Percentiles rank a stretch among this genome's conserved stretches.
These are phyloP conservation scores for Gamsiella multidivaricata DNA, from an alignment of 192 early-diverging fungal genomes.

Conservation along the genomic window DNA sequence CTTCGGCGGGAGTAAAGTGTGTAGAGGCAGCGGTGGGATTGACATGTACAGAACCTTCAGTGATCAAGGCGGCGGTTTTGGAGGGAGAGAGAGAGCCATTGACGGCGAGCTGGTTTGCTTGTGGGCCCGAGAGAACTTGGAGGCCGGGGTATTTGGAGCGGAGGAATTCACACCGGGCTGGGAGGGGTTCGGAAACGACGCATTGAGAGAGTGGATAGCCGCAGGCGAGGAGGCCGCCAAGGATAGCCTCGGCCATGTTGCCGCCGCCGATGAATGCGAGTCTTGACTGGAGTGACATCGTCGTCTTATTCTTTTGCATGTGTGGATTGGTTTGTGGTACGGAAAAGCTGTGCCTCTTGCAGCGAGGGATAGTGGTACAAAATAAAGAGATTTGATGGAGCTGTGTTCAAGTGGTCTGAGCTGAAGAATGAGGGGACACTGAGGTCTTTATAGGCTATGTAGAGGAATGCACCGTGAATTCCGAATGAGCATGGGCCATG, in stretches of 20 bases:
- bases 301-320: not conserved
- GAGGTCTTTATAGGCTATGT: not conserved
- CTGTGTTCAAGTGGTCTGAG: too few relatives aligned
- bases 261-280: constrained; percentile 90
- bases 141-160: constrained; percentile 69
- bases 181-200: constrained; percentile 85
- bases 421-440: not conserved
- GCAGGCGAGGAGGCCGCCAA: constrained; percentile 84
- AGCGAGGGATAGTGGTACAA: too few relatives aligned
- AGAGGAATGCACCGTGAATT: constrained; percentile 1
- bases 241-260: constrained; percentile 95
- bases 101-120: constrained; percentile 71
- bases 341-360: too few relatives aligned
- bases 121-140: constrained; percentile 58
- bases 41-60: constrained; percentile 31
- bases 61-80: constrained; percentile 13
- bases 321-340: not conserved
- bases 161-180: constrained; percentile 72
- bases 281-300: constrained; percentile 36
- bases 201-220: constrained; percentile 76
- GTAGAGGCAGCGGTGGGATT: constrained; percentile 25
- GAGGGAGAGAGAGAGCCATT: constrained; percentile 53
- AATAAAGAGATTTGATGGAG: too few relatives aligned
- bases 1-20: constrained; percentile 59
- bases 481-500: too few relatives aligned